Evolutionary conservation across 2,329 filamentous ascomycete genomes (phyloP), one percentile per base, ranked within the genome.

Genomic region (Macrophomina pseudophaseolina): DNA sequence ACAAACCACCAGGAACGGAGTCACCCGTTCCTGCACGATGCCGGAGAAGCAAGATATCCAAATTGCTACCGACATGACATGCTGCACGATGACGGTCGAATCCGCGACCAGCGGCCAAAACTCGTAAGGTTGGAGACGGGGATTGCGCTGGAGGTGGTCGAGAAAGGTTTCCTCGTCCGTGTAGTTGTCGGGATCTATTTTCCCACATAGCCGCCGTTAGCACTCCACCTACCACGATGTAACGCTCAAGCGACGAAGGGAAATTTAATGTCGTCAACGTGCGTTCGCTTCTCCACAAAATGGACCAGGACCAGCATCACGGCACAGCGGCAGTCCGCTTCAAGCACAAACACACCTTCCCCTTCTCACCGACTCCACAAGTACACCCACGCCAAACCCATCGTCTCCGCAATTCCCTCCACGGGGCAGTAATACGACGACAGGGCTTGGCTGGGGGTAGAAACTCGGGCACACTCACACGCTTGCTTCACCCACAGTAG

Each of bases 41-140:
- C 89, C 93, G 16, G 94, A 89, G 76, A 99, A 99, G 79, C 92
- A 97, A 70, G 94, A 94, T 68, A 97, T 87, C 75, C 98, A 99
- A 66, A 99, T 94, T 64, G 91, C 91, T 68, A 98, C 94, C 7
- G 93, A 96, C 78, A 93, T 97, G 58, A 98, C 91, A 78, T 99
- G 95, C 78, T 99, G 95, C 18, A 98, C 91, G 71, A 99, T 97
- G 67, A 98, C 93, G 3, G 94, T 97, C 14, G 92, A 94, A 78
- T 98, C 94, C 66, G 93, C 92, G 60, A 98, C 93, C 40, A 99
- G 85, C 8, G 94, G 93, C 94, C 95, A 99, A 80, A 99, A 99
- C 75, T 98, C 94, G 79, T 99, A 99, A 0, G 94, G 94, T 71
- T 95, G 91, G 63, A 98, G 86, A 48, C 94, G 90, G 4, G 94